Conservation (phyloP, 495 filamentous ascomycete genomes). For the Parathielavia hyrcaniae region DNA sequence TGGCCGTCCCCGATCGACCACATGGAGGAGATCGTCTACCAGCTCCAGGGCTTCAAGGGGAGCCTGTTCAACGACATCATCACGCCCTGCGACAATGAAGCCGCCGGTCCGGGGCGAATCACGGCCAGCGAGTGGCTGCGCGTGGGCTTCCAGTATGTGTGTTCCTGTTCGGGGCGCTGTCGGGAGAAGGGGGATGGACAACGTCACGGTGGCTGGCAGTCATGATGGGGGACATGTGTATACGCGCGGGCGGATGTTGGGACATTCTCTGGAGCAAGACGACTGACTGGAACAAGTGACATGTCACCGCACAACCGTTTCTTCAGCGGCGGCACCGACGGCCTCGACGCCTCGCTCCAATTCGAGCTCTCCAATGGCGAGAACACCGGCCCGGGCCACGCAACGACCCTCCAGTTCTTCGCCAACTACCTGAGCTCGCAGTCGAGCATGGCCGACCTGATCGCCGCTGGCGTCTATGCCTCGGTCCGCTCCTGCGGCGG, state of each 20-base stretch:
- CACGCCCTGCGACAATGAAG: conserved; percentile 52
- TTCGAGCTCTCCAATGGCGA: conserved; percentile 53
- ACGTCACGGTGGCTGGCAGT: no score
- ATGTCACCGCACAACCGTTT: conserved; percentile 51
- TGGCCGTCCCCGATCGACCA: conserved; percentile 56
- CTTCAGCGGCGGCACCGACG: conserved; percentile 39
- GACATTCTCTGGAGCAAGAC: not conserved
- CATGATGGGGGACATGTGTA: no score
- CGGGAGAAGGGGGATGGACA: not conserved
- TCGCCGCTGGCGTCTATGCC: conserved; percentile 53
- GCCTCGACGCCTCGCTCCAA: conserved; percentile 55
- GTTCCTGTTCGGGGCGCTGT: not conserved
- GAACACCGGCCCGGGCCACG: conserved; percentile 54
- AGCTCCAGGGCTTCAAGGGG: conserved; percentile 48
- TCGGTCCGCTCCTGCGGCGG: conserved; percentile 55
- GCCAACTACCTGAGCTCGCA: conserved; percentile 47
- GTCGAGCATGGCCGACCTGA: conserved; percentile 50
- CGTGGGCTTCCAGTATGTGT: conserved; percentile 49
- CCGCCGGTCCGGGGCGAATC: conserved; percentile 48
- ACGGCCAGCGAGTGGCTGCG: conserved; percentile 58
- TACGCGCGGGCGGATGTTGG: not conserved
- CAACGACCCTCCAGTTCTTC: conserved; percentile 50
- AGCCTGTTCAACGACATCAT: conserved; percentile 51
- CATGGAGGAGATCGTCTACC: conserved; percentile 57
- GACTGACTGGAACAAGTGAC: conserved; percentile 33